Evolutionary conservation across 1,139 yeast genomes (phyloP).

Genomic region (Kodamaea sp.): DNA sequence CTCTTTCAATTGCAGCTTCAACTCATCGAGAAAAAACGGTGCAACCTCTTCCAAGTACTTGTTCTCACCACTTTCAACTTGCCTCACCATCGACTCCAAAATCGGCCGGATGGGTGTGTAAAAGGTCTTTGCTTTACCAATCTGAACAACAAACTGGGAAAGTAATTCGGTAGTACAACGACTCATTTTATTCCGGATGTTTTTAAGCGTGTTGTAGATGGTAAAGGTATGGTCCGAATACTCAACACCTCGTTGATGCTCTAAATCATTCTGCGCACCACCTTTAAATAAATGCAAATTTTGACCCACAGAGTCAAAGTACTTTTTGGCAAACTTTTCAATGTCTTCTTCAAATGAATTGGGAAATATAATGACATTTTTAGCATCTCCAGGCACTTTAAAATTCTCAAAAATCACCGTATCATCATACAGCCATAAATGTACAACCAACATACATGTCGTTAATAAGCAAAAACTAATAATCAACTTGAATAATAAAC

Average conservation of each 20-base stretch:
- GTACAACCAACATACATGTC: no score
- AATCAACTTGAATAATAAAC: no score
- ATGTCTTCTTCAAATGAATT: conserved; percentile 9
- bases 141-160: conserved; percentile 5
- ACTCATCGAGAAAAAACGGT: conserved; percentile 13
- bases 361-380: conserved; percentile 4
- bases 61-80: conserved; percentile 9
- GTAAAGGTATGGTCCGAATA: conserved; percentile 5
- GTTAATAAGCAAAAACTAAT: no score
- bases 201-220: conserved; percentile 7
- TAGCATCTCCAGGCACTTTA: no score
- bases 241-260: no score
- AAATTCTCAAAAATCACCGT: conserved; percentile 7
- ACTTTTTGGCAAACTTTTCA: conserved; percentile 6
- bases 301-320: conserved; percentile 5
- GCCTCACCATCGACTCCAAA: conserved; percentile 7
- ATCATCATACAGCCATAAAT: conserved; percentile 1
- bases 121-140: conserved; percentile 9
- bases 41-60: conserved; percentile 13
- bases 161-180: conserved; percentile 8
- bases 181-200: conserved; percentile 7
- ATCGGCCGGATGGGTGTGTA: conserved; percentile 9
- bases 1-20: conserved; percentile 19
- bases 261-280: conserved; percentile 5
- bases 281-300: conserved; percentile 11